phyloP scores from a whole-genome alignment of 2,329 filamentous ascomycete genomes.

The Didymella segeticola region DNA sequence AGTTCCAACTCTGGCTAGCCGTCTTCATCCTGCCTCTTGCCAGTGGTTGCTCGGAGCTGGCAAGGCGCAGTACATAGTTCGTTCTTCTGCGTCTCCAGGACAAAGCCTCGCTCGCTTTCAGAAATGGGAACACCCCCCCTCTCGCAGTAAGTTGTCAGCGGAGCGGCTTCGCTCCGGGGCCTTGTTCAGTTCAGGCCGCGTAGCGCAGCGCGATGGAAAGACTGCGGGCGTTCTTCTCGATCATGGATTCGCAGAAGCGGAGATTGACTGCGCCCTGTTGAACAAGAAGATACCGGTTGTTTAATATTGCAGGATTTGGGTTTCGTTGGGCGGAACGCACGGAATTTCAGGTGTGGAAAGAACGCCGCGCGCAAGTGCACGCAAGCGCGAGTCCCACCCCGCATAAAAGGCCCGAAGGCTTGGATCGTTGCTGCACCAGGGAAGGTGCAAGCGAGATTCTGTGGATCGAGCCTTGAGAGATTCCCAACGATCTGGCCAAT shows the following conservation, averaged over 20 bases:
- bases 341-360: background rate
- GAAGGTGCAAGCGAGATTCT: slow-evolving; percentile 6
- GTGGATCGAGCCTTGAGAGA: background rate
- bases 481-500: slow-evolving; percentile 1
- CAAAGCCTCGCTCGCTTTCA: too few species aligned
- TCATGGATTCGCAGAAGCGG: background rate
- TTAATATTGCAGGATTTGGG: slow-evolving; percentile 1
- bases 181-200: background rate
- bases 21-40: too few species aligned
- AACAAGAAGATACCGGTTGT: background rate
- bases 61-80: too few species aligned
- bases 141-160: background rate
- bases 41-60: too few species aligned
- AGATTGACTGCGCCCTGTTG: background rate
- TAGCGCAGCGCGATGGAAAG: background rate
- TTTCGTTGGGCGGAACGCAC: background rate
- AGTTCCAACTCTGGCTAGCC: too few species aligned
- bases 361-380: background rate
- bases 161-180: too few species aligned
- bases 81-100: too few species aligned
- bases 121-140: too few species aligned
- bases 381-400: slow-evolving; percentile 3
- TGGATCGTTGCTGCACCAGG: background rate
- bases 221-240: background rate
- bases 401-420: slow-evolving; percentile 4